Percentiles rank a stretch among this genome's conserved stretches.
phyloP scores from a whole-genome alignment of 352 stramenopile genomes.

The Halophytophthora polymorphica region DNA sequence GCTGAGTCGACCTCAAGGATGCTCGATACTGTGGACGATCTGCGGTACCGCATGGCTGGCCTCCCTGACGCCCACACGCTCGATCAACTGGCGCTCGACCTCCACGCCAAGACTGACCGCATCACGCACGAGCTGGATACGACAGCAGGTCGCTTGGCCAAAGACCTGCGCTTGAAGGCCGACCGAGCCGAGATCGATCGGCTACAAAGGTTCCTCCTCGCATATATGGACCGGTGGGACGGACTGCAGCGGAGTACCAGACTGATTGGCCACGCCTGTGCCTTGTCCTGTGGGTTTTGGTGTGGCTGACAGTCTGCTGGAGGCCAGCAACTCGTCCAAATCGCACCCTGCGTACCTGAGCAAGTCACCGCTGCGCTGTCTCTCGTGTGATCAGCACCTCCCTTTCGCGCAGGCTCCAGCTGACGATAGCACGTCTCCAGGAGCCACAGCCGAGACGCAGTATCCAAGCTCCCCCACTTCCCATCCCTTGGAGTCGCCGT shows the following conservation, averaged over 20 bases:
- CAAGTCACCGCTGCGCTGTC: conserved; percentile 53
- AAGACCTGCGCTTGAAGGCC: conserved; percentile 32
- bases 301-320: conserved; percentile 22
- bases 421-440: conserved; percentile 3
- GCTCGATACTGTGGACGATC: conserved; percentile 50
- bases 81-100: conserved; percentile 29
- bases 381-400: conserved; percentile 60
- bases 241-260: too few relatives aligned
- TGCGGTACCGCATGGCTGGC: conserved; percentile 40
- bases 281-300: neutral
- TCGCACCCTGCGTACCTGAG: conserved; percentile 31
- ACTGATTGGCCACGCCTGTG: neutral
- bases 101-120: conserved; percentile 36
- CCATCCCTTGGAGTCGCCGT: conserved; percentile 15
- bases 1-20: conserved; percentile 38
- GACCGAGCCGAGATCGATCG: conserved; percentile 57
- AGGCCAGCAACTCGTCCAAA: conserved; percentile 16
- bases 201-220: conserved; percentile 22
- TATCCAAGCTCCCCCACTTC: conserved; percentile 15
- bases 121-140: conserved; percentile 21
- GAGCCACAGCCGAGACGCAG: conserved; percentile 2
- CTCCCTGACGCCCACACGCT: conserved; percentile 50
- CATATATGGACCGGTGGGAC: too few relatives aligned
- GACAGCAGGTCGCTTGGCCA: conserved; percentile 12
- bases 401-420: conserved; percentile 23